A percentile compares a stretch with the other conserved stretches of the same genome.
These are phyloP conservation scores for Solanum hybrid DNA, from an alignment of 305 asterid genomes.

Conservation along the genomic window DNA sequence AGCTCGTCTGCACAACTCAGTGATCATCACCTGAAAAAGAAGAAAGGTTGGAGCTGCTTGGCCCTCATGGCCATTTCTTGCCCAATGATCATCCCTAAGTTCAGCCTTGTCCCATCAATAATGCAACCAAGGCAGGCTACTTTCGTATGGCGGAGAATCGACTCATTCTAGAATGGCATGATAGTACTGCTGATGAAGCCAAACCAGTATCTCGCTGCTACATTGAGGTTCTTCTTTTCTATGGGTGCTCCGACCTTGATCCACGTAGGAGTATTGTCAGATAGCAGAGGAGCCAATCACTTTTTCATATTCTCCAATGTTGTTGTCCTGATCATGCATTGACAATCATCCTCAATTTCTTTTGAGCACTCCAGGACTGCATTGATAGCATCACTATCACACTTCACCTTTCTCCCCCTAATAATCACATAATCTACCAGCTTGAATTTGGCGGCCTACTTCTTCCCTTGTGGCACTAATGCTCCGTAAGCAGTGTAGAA, in stretches of 20 bases:
- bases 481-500: not conserved
- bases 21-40: not conserved
- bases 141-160: not conserved
- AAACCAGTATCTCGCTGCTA: not conserved
- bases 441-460: not conserved
- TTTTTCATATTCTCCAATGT: not conserved
- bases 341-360: not conserved
- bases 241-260: not conserved
- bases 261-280: not conserved
- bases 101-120: not conserved
- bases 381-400: not conserved
- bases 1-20: not conserved
- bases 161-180: not conserved
- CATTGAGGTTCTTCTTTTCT: not conserved
- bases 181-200: not conserved
- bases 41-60: not conserved
- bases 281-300: not conserved
- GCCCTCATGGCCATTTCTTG: not conserved
- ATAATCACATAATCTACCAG: not conserved
- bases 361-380: not conserved
- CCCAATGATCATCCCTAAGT: not conserved
- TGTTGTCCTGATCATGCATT: too few species aligned
- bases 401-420: not conserved
- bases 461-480: not conserved
- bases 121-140: not conserved